Evolutionary conservation across 352 stramenopile species (phyloP).

Genomic region (Phytophthora europaea): DNA sequence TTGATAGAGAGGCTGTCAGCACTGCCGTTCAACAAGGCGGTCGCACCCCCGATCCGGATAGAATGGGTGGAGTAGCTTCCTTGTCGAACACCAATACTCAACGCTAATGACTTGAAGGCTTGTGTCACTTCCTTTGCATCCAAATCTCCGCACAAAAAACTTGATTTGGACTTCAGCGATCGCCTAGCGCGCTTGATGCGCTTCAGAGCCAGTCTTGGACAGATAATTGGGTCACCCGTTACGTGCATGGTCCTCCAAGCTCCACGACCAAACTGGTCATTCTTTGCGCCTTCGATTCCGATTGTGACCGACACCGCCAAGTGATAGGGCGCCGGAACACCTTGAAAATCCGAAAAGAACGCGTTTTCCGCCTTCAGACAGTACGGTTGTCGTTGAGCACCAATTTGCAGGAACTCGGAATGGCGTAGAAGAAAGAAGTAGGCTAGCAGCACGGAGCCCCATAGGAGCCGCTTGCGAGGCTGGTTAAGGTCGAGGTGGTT

Average conservation of each 20-base stretch:
- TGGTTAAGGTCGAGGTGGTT: background rate
- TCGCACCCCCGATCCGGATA: background rate
- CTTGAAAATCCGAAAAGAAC: background rate
- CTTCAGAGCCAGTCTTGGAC: background rate
- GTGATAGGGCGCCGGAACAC: background rate
- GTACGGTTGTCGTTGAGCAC: background rate
- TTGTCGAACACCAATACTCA: background rate
- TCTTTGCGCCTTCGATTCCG: constrained; percentile 1
- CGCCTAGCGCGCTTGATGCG: background rate
- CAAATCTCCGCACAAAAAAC: background rate
- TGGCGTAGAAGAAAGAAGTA: constrained; percentile 11
- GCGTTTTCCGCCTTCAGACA: constrained; percentile 1
- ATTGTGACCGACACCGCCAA: constrained; percentile 5
- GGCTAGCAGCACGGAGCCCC: background rate
- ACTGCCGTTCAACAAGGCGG: background rate
- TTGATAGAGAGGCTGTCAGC: background rate
- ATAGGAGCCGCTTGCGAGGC: background rate
- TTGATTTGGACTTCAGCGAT: background rate
- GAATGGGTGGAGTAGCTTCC: background rate
- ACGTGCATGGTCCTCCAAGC: constrained; percentile 5
- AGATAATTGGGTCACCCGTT: background rate
- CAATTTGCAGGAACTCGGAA: background rate
- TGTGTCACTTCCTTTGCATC: background rate
- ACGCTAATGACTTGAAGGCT: background rate
- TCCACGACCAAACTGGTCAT: constrained; percentile 7